phyloP scores from a whole-genome alignment of 257 asterid species.

The Solanum virginianum region DNA sequence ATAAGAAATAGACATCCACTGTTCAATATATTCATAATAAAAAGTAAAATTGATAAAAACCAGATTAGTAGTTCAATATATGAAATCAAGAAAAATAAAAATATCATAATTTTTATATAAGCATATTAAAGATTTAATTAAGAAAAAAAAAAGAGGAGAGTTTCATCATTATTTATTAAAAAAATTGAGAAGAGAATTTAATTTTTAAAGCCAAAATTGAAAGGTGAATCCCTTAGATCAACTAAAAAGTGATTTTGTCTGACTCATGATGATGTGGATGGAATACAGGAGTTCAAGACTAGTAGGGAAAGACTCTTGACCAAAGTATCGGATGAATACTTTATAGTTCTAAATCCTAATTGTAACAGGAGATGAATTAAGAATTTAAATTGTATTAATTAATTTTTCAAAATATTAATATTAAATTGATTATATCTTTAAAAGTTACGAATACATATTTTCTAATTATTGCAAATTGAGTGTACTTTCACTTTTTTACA shows the following conservation, averaged over 20 bases:
- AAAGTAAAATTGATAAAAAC: slow-evolving; percentile 1
- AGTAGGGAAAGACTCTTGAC: not conserved
- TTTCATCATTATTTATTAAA: too few relatives aligned
- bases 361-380: not conserved
- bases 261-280: slow-evolving; percentile 39
- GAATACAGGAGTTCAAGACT: slow-evolving; percentile 6
- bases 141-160: too few relatives aligned
- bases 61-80: not conserved
- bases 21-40: too few relatives aligned
- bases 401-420: not conserved
- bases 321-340: not conserved
- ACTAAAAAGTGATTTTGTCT: slow-evolving; percentile 19
- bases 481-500: not conserved
- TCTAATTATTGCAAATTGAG: not conserved
- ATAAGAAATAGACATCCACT: not conserved
- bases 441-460: not conserved
- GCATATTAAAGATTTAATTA: too few relatives aligned
- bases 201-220: too few relatives aligned
- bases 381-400: not conserved
- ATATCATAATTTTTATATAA: too few relatives aligned
- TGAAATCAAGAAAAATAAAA: too few relatives aligned
- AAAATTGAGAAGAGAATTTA: too few relatives aligned
- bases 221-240: not conserved
- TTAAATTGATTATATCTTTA: not conserved
- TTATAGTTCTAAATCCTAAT: not conserved